Evolutionary conservation across 2,329 filamentous ascomycete species (phyloP).

Genomic region (Neobulgaria alba): DNA sequence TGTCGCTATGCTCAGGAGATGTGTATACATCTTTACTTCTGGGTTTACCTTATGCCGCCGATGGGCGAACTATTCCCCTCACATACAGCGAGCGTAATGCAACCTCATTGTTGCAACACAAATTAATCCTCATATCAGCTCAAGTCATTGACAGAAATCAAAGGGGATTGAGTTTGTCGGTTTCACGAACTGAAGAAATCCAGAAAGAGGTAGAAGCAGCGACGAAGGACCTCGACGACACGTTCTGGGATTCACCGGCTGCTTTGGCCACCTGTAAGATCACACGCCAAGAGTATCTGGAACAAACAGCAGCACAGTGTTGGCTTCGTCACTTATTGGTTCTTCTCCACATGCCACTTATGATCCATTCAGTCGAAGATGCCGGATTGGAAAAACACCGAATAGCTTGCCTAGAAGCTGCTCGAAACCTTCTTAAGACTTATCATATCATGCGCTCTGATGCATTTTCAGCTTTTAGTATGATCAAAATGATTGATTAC

Average conservation of each 20-base stretch:
- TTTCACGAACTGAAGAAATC: constrained; percentile 32
- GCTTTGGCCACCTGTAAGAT: constrained; percentile 11
- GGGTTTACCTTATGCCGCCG: constrained; percentile 38
- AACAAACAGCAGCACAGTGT: constrained; percentile 32
- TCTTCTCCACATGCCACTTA: constrained; percentile 38
- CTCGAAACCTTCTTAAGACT: constrained; percentile 32
- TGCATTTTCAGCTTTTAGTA: constrained; percentile 27
- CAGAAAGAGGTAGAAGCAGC: constrained; percentile 33
- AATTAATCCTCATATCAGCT: constrained; percentile 18
- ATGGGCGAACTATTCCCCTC: constrained; percentile 4
- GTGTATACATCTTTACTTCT: constrained; percentile 42
- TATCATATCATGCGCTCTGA: constrained; percentile 33
- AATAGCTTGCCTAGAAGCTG: constrained; percentile 32
- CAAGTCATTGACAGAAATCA: constrained; percentile 34
- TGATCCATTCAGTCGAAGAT: constrained; percentile 33
- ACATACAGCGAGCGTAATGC: neutral
- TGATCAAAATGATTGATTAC: constrained; percentile 40
- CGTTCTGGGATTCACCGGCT: constrained; percentile 28
- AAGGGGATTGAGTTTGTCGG: constrained; percentile 28
- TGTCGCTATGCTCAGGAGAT: constrained; percentile 36
- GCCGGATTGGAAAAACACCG: constrained; percentile 32
- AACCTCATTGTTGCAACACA: constrained; percentile 6
- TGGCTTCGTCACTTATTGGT: constrained; percentile 32
- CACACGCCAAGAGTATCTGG: constrained; percentile 10
- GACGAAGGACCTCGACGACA: constrained; percentile 24